Percentiles rank a stretch among this genome's conserved stretches.
Evolutionary conservation across 768 basidiomycete species (phyloP).

Genomic region (Flagelloscypha sp.): DNA sequence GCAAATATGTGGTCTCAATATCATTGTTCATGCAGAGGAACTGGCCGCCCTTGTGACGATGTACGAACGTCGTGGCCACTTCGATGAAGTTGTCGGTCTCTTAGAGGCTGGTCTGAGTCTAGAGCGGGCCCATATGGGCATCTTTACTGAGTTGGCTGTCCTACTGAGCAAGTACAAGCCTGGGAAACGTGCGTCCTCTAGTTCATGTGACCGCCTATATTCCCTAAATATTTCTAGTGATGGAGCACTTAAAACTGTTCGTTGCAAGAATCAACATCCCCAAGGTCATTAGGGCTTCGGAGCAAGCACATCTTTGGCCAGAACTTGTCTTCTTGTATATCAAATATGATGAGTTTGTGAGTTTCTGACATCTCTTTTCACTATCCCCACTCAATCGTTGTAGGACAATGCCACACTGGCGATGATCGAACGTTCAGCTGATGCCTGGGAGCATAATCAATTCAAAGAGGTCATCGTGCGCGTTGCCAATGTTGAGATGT

Average conservation of each 20-base stretch:
- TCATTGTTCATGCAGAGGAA: constrained; percentile 93
- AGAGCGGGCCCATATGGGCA: constrained; percentile 98
- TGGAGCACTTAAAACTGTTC: constrained; percentile 98
- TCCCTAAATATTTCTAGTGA: constrained; percentile 44
- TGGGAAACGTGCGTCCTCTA: constrained; percentile 62
- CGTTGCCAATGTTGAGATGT: constrained; percentile 97
- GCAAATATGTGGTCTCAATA: constrained; percentile 97
- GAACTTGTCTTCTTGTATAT: constrained; percentile 98
- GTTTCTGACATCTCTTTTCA: constrained; percentile 18
- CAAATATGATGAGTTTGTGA: constrained; percentile 91
- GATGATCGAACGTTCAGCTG: constrained; percentile 98
- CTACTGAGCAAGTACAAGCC: constrained; percentile 94
- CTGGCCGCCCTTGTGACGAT: constrained; percentile 62
- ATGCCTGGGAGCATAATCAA: constrained; percentile 99
- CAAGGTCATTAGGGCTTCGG: constrained; percentile 95
- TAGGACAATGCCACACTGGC: constrained; percentile 95
- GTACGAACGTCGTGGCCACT: constrained; percentile 89
- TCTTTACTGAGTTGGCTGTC: constrained; percentile 91
- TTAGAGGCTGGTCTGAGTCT: constrained; percentile 94
- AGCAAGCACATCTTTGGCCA: constrained; percentile 96
- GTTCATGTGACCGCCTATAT: constrained; percentile 2
- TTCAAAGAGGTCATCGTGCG: constrained; percentile 98
- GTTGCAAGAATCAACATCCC: constrained; percentile 97
- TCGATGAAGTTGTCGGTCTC: constrained; percentile 86
- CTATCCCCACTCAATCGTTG: constrained; percentile 2